phyloP scores from a whole-genome alignment of 805 yeast genomes.

The Metschnikowia baotianmanensis region DNA sequence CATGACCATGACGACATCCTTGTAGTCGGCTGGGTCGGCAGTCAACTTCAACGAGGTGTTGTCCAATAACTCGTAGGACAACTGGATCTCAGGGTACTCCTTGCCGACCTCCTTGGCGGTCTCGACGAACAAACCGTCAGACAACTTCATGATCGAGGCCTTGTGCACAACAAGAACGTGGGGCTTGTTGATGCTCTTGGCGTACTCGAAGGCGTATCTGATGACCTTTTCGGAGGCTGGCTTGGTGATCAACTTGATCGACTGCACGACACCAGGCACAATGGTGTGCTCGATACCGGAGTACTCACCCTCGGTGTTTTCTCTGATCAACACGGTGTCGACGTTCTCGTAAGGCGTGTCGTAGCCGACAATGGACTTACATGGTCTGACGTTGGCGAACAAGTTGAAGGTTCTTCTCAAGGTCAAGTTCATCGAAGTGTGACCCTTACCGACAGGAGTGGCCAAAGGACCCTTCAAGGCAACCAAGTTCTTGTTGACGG shows the following conservation, averaged over 20 bases:
- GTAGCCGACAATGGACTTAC: constrained; percentile 90
- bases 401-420: constrained; percentile 94
- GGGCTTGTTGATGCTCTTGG: constrained; percentile 81
- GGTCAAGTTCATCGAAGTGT: constrained; percentile 94
- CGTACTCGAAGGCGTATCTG: constrained; percentile 96
- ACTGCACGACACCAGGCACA: constrained; percentile 97
- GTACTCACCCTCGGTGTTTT: constrained; percentile 99
- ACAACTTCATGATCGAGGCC: constrained; percentile 96
- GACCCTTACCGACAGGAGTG: constrained; percentile 98
- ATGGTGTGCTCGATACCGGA: constrained; percentile 98
- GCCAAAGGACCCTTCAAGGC: constrained; percentile 98
- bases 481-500: constrained; percentile 87
- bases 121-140: constrained; percentile 94
- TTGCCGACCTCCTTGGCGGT: constrained; percentile 86
- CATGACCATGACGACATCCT: constrained; percentile 93
- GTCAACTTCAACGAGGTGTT: constrained; percentile 92
- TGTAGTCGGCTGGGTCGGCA: constrained; percentile 82
- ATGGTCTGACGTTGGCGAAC: constrained; percentile 97
- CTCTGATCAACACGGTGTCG: constrained; percentile 94
- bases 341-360: constrained; percentile 87
- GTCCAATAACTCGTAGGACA: constrained; percentile 87
- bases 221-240: constrained; percentile 96
- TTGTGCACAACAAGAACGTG: constrained; percentile 95
- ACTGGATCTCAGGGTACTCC: constrained; percentile 87
- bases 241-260: constrained; percentile 94